Base-by-base conservation (phyloP, 306 rosid genomes). In the Acacia crassicarpa region DNA sequence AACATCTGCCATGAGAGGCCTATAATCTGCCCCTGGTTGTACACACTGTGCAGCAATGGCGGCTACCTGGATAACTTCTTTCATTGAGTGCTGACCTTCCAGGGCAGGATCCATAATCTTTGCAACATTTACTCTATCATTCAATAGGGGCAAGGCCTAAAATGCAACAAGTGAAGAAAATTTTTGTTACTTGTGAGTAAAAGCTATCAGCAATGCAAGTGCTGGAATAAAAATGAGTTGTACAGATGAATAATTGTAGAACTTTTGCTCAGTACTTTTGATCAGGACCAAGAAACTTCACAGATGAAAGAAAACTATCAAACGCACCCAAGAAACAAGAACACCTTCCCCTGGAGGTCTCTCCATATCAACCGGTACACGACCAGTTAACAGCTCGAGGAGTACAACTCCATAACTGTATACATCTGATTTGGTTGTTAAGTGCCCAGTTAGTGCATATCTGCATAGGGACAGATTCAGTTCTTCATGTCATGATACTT, bases 1-100 rank as follows among this genome's bases (percentile, higher is more conserved):
- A 20, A 95, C 99, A 83, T 95, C 99, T 8, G 97, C 96, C 99
- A 93, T 95, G 77, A 95, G 93, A 2, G 99, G 99, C 80, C 99
- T 88, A 84, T 95, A 95, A 84, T 93, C 98, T 12, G 96, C 94
- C 87, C 93, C 99, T 0, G 97, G 98, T 78, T 95, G 99, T 63
- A 95, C 98, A 54, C 99, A 95, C 99, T 93, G 89, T 35, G 97
- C 90, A 40, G 99, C 98, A 78, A 95, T 93, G 33, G 99, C 99
- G 2, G 99, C 97, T 54, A 95, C 96, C 88, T 95, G 99, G 85
- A 95, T 85, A 54, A 89, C 96, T 78, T 93, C 99, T 87, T 95
- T 95, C 97, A 93, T 89, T 17, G 93, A 88, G 87, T 93, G 91
- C 74, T 91, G 98, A 70, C 96, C 98, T 84, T 93, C 98, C 80